These are phyloP conservation scores for Crotalaria pallida DNA, from an alignment of 306 rosid species.

Conservation along the genomic window DNA sequence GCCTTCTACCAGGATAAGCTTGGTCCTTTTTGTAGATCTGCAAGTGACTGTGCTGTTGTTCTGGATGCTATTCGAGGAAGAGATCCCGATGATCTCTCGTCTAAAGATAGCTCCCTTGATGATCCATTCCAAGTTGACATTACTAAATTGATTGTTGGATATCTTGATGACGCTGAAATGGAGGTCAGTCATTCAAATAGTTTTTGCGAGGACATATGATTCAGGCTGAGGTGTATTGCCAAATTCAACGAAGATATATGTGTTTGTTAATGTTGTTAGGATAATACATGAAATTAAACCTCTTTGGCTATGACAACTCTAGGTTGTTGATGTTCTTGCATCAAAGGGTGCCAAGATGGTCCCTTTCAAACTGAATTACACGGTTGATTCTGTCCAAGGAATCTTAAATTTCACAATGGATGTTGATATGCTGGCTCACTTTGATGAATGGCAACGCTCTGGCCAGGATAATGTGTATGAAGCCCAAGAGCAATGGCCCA, in stretches of 20 bases:
- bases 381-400: constrained; percentile 64
- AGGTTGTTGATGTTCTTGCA: constrained; percentile 64
- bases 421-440: constrained; percentile 75
- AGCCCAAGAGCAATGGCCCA: constrained; percentile 83
- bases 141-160: constrained; percentile 57
- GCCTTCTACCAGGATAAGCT: constrained; percentile 57
- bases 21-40: constrained; percentile 79
- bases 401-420: constrained; percentile 77
- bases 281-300: background rate
- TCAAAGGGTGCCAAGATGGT: constrained; percentile 61
- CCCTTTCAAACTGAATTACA: constrained; percentile 62
- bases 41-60: constrained; percentile 59
- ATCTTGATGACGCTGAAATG: constrained; percentile 71
- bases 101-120: constrained; percentile 44
- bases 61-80: constrained; percentile 63
- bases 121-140: constrained; percentile 66
- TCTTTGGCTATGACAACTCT: constrained; percentile 11
- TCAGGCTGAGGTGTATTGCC: constrained; percentile 13
- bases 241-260: background rate
- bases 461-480: constrained; percentile 59
- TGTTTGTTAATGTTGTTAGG: background rate
- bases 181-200: constrained; percentile 43
- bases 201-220: constrained; percentile 4
- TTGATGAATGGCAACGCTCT: constrained; percentile 73
- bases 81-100: constrained; percentile 63